Evolutionary conservation across 768 basidiomycete genomes (phyloP).

Genomic region (Panus rudis): DNA sequence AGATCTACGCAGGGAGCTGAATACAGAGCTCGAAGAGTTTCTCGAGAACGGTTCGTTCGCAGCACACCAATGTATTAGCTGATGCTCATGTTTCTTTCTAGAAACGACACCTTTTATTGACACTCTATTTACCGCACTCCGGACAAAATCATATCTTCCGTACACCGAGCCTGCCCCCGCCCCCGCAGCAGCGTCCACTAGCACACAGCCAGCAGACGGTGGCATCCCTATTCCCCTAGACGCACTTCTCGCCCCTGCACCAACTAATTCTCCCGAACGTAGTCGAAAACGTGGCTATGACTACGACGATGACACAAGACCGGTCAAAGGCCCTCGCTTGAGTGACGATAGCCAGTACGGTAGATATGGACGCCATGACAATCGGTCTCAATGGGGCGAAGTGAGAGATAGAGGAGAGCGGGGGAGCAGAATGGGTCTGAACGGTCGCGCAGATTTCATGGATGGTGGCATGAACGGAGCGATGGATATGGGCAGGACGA

Average conservation of each 20-base stretch:
- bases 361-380: constrained; percentile 41
- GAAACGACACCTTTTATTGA: constrained; percentile 76
- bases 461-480: constrained; percentile 23
- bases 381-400: constrained; percentile 37
- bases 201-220: constrained; percentile 36
- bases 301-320: constrained; percentile 54
- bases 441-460: constrained; percentile 19
- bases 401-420: no score
- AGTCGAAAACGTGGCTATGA: constrained; percentile 61
- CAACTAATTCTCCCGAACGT: constrained; percentile 41
- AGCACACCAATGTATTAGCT: constrained; percentile 20
- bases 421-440: constrained; percentile 25
- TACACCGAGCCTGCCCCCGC: constrained; percentile 47
- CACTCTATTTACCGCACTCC: constrained; percentile 76
- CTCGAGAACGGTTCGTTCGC: constrained; percentile 93
- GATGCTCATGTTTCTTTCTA: constrained; percentile 20
- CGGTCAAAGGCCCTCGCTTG: constrained; percentile 69
- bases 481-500: constrained; percentile 25
- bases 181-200: constrained; percentile 27
- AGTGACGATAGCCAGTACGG: constrained; percentile 60
- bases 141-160: constrained; percentile 81
- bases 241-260: constrained; percentile 41
- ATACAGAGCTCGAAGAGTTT: constrained; percentile 81
- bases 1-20: constrained; percentile 77
- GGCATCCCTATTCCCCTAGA: constrained; percentile 83